Evolutionary conservation across 2,329 filamentous ascomycete species (phyloP).

Genomic region (Sporothrix sp.): DNA sequence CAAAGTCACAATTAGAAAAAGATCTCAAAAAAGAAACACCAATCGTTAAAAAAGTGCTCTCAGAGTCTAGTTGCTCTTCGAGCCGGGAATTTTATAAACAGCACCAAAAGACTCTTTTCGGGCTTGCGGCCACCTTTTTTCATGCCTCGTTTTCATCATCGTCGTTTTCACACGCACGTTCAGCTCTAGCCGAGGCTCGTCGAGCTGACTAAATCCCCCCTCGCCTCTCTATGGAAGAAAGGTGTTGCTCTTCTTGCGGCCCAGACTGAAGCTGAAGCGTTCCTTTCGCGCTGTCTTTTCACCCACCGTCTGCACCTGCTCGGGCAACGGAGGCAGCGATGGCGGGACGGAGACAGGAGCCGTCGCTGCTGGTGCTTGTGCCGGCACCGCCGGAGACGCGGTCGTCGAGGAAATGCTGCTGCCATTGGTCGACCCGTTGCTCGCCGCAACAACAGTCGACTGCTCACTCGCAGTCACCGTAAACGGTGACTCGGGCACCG

Average conservation of each 20-base stretch:
- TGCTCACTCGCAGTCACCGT: conserved; percentile 14
- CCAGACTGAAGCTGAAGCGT: conserved; percentile 56
- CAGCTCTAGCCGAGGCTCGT: not conserved
- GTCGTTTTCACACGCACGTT: too few relatives aligned
- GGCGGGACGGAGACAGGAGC: conserved; percentile 1
- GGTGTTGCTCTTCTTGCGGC: conserved; percentile 58
- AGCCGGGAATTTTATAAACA: too few relatives aligned
- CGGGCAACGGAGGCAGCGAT: not conserved
- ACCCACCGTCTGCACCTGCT: conserved; percentile 19
- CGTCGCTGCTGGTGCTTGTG: too few relatives aligned
- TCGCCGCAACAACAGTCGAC: conserved; percentile 13
- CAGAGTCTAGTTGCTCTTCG: too few relatives aligned
- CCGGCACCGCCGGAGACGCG: not conserved
- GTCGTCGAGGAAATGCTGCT: conserved; percentile 11
- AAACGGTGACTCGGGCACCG: conserved; percentile 7
- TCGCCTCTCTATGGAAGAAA: not conserved
- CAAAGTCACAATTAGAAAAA: too few relatives aligned
- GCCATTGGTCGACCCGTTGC: conserved; percentile 21
- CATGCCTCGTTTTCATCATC: not conserved
- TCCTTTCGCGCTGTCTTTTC: conserved; percentile 43
- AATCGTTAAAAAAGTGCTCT: too few relatives aligned
- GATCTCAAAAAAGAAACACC: too few relatives aligned
- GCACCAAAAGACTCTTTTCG: not conserved
- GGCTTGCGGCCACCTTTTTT: not conserved
- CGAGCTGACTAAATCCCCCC: too few relatives aligned